These are phyloP conservation scores for Neostapfia colusana DNA, from an alignment of 176 grass and related monocot species.

Conservation along the genomic window DNA sequence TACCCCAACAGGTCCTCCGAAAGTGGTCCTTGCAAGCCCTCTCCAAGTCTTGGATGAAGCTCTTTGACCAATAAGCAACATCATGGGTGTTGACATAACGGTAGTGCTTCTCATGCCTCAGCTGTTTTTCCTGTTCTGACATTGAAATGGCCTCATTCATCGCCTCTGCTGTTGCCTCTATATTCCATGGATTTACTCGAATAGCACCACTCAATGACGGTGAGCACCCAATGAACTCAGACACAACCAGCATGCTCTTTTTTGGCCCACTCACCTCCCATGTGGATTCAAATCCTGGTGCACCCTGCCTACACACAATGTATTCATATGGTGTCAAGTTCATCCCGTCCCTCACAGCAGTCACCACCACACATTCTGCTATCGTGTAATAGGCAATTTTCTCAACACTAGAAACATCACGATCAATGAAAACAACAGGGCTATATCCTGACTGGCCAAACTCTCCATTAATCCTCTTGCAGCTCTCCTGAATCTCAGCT, in stretches of 20 bases:
- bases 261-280: constrained; percentile 47
- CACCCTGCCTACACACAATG: constrained; percentile 81
- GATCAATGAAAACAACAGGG: constrained; percentile 81
- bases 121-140: constrained; percentile 73
- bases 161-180: constrained; percentile 77
- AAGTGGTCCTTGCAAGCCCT: constrained; percentile 92
- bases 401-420: constrained; percentile 67
- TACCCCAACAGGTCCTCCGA: constrained; percentile 87
- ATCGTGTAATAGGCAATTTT: constrained; percentile 88
- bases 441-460: constrained; percentile 67
- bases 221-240: constrained; percentile 97
- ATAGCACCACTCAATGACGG: constrained; percentile 94
- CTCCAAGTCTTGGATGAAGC: constrained; percentile 73
- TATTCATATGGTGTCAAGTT: constrained; percentile 98
- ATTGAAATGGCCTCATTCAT: constrained; percentile 86
- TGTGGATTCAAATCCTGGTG: constrained; percentile 35
- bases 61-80: constrained; percentile 88
- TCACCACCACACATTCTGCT: constrained; percentile 95
- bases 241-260: constrained; percentile 93
- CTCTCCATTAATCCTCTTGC: constrained; percentile 70
- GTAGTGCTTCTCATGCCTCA: constrained; percentile 98
- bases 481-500: constrained; percentile 68
- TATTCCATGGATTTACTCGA: constrained; percentile 90
- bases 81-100: constrained; percentile 81
- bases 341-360: constrained; percentile 95